Evolutionary conservation across 2,329 filamentous ascomycete genomes (phyloP).

Genomic region (Aspergillus brunneoviolaceus): DNA sequence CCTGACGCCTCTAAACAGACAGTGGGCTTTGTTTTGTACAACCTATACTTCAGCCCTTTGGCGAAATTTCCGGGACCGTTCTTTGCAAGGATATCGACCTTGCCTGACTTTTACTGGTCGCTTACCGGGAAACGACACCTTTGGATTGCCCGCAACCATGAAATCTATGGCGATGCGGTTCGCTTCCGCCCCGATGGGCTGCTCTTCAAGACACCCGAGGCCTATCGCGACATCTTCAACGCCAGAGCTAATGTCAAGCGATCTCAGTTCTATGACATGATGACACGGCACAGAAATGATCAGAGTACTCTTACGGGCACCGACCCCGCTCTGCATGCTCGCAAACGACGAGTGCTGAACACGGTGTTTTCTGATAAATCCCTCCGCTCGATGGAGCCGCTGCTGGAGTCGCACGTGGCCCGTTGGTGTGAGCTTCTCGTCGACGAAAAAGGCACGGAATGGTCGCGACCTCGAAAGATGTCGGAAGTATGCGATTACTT

Average conservation of each 20-base stretch:
- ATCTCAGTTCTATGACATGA: constrained; percentile 8
- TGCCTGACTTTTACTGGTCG: constrained; percentile 6
- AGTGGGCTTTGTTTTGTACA: background rate
- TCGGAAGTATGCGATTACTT: constrained; percentile 9
- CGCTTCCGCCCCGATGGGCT: constrained; percentile 5
- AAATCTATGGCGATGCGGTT: constrained; percentile 1
- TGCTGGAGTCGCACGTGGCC: background rate
- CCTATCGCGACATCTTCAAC: constrained; percentile 9
- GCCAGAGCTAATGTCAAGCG: constrained; percentile 5
- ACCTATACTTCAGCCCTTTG: constrained; percentile 2
- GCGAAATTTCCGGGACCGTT: constrained; percentile 2
- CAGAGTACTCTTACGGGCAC: constrained; percentile 1
- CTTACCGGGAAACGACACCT: constrained; percentile 1
- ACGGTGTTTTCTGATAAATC: constrained; percentile 5
- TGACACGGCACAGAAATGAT: constrained; percentile 4
- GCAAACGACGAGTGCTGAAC: constrained; percentile 2
- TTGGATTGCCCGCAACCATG: constrained; percentile 5
- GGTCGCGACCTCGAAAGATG: constrained; percentile 6
- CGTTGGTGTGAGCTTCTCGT: constrained; percentile 7
- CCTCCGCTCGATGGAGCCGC: constrained; percentile 4
- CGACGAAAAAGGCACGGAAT: background rate
- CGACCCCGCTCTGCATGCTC: background rate
- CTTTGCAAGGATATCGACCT: background rate
- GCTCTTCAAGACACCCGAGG: constrained; percentile 2
- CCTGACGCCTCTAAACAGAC: background rate